A percentile compares a stretch with the other conserved stretches of the same genome.
phyloP scores from a whole-genome alignment of 352 stramenopile genomes.

The Phytopythium mirpurense region DNA sequence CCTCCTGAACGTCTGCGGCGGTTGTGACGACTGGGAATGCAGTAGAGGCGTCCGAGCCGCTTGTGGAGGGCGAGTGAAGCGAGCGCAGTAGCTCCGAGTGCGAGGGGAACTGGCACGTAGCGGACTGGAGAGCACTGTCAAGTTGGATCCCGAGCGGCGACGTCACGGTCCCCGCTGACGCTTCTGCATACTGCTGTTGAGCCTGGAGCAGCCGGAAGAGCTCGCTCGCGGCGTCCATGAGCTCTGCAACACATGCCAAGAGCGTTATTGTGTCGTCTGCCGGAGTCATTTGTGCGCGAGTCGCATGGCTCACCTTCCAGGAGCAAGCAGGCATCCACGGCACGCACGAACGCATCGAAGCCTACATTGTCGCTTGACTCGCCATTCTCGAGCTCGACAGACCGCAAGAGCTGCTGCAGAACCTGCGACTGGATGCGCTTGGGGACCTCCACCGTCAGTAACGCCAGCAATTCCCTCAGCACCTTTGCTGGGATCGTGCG shows the following conservation, averaged over 20 bases:
- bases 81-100: background rate
- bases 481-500: background rate
- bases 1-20: background rate
- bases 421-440: background rate
- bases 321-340: background rate
- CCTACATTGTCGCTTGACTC: background rate
- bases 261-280: no score
- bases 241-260: background rate
- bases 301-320: background rate
- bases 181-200: background rate
- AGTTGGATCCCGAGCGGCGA: background rate
- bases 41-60: background rate
- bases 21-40: no score
- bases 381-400: background rate
- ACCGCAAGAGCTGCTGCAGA: background rate
- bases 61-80: background rate
- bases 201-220: background rate
- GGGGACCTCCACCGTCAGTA: background rate
- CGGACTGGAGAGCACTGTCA: background rate
- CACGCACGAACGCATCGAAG: background rate
- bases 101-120: background rate
- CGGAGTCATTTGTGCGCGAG: no score
- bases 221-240: constrained; percentile 1
- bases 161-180: background rate
- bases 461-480: background rate